Evolutionary conservation across 1,139 yeast species (phyloP).

Genomic region (Sugiyamaella grinbergsii): DNA sequence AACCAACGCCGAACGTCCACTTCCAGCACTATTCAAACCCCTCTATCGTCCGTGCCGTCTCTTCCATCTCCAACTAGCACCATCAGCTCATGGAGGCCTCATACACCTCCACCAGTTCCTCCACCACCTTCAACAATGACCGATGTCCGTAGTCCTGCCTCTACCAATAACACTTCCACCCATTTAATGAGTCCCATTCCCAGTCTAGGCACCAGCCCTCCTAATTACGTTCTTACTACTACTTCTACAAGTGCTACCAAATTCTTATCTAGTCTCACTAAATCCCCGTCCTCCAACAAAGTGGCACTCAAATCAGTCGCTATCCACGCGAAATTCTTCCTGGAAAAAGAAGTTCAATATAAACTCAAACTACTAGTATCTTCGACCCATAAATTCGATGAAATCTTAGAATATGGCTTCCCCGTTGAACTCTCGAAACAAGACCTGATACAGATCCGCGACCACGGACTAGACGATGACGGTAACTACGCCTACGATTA

Average conservation of each 20-base stretch:
- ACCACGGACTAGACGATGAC: background rate
- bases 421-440: slow-evolving; percentile 29
- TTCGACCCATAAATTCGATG: slow-evolving; percentile 34
- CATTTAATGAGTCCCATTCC: background rate
- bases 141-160: too few relatives aligned
- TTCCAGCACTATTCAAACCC: slow-evolving; percentile 1
- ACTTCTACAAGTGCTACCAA: slow-evolving; percentile 10
- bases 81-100: slow-evolving; percentile 19
- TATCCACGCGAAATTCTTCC: slow-evolving; percentile 32
- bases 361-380: slow-evolving; percentile 32
- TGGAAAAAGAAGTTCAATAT: slow-evolving; percentile 32
- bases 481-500: background rate
- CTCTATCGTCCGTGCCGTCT: background rate
- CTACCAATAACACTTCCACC: background rate
- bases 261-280: slow-evolving; percentile 4
- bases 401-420: slow-evolving; percentile 38
- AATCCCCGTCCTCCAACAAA: background rate
- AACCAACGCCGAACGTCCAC: slow-evolving; percentile 15
- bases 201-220: slow-evolving; percentile 1
- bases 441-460: slow-evolving; percentile 16
- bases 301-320: slow-evolving; percentile 19
- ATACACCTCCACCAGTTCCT: slow-evolving; percentile 21
- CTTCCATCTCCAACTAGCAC: slow-evolving; percentile 12
- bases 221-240: background rate
- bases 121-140: slow-evolving; percentile 15